Evolutionary conservation across 495 filamentous ascomycete species (phyloP), one percentile per base, ranked within the genome.

Genomic region (Hamigera avellanea): DNA sequence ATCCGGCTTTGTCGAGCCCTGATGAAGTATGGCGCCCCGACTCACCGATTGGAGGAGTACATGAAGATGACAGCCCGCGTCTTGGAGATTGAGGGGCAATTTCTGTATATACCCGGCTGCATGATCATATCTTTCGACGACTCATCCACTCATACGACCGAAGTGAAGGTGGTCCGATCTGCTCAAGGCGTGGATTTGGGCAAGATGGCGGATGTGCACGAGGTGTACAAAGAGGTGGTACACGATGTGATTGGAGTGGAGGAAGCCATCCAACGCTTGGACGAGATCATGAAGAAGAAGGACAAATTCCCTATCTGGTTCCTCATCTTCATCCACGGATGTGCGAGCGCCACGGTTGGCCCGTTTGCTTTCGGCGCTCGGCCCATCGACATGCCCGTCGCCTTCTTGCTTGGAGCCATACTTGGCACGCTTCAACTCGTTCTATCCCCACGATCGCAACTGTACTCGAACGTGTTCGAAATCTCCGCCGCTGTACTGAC

Each of bases 71-170:
- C 83, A 10, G 79, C 88, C 17, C 73, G 84, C 2, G 83, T 93
- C 3, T 70, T 96, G 30, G 81, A 89, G 55, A 87, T 95, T 32
- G 83, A 94, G 41, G 83, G 79, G 28, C 86, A 93, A 41, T 95
- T 93, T 48, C 60, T 95, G 28, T 95, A 95, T 52, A 78, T 95
- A 15, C 89, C 89, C 1, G 85, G 85, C 14, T 93, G 84, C 48
- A 96, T 95, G 89, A 83, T 96, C 42, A 80, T 94, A 40, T 86
- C 85, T 3, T 95, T 96, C 50, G 89, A 93, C 49, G 89, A 96
- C 59, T 69, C 73, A 16, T 72, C 78, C 16, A 93, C 86, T 7
- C 88, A 95, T 49, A 95, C 89, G 7, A 86, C 87, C 6, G 89
- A 94, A 54, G 83, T 95, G 35, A 89, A 91, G 55, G 75, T 96